Evolutionary conservation across 2,329 filamentous ascomycete species (phyloP).

Genomic region (Hypoxylon sp.): DNA sequence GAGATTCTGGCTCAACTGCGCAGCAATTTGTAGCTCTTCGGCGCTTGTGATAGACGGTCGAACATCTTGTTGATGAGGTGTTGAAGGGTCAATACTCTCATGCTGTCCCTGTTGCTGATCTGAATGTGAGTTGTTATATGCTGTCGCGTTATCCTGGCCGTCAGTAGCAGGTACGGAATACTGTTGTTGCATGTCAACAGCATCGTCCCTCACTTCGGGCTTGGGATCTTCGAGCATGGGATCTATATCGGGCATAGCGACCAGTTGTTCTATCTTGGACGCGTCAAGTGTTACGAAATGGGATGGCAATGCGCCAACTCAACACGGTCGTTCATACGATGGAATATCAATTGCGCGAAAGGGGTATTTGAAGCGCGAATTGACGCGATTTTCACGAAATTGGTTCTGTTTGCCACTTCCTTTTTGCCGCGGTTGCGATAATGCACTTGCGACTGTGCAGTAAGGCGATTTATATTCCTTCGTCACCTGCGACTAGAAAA

Average conservation of each 20-base stretch:
- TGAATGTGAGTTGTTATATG: slow-evolving; percentile 56
- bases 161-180: slow-evolving; percentile 65
- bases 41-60: slow-evolving; percentile 61
- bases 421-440: slow-evolving; percentile 5
- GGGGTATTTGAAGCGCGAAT: slow-evolving; percentile 15
- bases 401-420: slow-evolving; percentile 10
- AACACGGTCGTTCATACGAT: slow-evolving; percentile 22
- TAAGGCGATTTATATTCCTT: slow-evolving; percentile 31
- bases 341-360: slow-evolving; percentile 24
- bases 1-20: slow-evolving; percentile 70
- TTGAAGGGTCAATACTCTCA: slow-evolving; percentile 54
- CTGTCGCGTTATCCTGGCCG: slow-evolving; percentile 60
- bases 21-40: slow-evolving; percentile 71
- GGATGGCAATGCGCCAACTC: slow-evolving; percentile 13
- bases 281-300: slow-evolving; percentile 32
- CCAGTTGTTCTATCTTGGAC: slow-evolving; percentile 18
- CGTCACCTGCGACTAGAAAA: slow-evolving; percentile 38
- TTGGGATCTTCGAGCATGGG: slow-evolving; percentile 49
- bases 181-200: slow-evolving; percentile 56
- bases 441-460: slow-evolving; percentile 34
- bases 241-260: slow-evolving; percentile 52
- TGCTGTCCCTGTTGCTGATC: slow-evolving; percentile 50
- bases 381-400: slow-evolving; percentile 27
- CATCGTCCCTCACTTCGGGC: slow-evolving; percentile 45
- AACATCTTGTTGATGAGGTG: slow-evolving; percentile 60